These are phyloP conservation scores for Leccinum incarnatum DNA, from an alignment of 768 basidiomycete genomes.

Conservation along the genomic window DNA sequence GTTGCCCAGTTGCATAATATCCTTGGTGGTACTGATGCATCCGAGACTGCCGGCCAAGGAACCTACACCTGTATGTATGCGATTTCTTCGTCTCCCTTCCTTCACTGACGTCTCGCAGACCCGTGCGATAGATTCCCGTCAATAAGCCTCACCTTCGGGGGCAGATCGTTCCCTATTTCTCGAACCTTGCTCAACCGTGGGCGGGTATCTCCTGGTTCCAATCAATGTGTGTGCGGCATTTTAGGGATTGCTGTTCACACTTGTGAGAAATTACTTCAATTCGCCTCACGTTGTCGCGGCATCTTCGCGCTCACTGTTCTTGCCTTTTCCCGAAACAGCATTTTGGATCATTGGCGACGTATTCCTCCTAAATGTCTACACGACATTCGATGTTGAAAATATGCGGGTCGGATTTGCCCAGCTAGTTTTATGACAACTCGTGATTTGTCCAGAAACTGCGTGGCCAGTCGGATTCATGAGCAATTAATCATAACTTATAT, in stretches of 20 bases:
- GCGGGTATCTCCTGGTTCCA: no score
- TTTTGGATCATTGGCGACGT: neutral
- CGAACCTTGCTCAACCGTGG: neutral
- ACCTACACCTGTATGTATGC: constrained; percentile 30
- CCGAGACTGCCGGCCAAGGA: constrained; percentile 19
- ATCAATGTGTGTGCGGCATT: no score
- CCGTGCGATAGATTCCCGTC: neutral
- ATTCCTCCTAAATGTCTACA: neutral
- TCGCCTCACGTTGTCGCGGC: no score
- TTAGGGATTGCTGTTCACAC: no score
- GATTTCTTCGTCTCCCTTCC: neutral
- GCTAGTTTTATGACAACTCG: neutral
- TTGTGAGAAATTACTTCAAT: no score
- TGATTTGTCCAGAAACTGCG: no score
- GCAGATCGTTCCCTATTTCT: neutral
- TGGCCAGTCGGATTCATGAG: no score
- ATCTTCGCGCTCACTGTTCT: neutral
- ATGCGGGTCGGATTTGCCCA: neutral
- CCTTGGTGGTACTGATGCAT: constrained; percentile 26
- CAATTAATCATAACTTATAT: no score
- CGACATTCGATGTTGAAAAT: neutral
- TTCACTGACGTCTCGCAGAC: neutral
- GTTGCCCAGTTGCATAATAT: constrained; percentile 20
- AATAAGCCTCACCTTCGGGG: neutral
- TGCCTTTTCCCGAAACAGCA: neutral